These are phyloP conservation scores for Aethionema arabicum DNA, from an alignment of 345 rosid species.

Conservation along the genomic window DNA sequence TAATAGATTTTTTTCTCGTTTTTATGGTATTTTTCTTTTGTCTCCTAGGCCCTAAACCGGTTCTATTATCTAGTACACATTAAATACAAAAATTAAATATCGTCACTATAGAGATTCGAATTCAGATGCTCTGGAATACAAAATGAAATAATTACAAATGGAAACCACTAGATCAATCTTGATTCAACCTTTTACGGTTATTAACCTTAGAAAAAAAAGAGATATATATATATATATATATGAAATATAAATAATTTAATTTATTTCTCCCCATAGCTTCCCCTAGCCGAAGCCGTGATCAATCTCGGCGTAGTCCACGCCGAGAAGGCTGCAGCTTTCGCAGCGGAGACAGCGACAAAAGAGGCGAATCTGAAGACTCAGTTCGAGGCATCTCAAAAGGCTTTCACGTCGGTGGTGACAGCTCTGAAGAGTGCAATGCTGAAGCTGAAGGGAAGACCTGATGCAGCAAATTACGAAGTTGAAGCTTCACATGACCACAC, in stretches of 20 bases:
- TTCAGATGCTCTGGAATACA: too few species aligned
- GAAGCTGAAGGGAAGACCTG: conserved; percentile 30
- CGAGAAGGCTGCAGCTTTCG: conserved; percentile 30
- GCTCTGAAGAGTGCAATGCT: conserved; percentile 24
- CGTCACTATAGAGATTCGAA: too few species aligned
- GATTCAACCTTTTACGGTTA: too few species aligned
- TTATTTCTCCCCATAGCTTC: conserved; percentile 3
- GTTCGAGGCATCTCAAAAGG: conserved; percentile 30
- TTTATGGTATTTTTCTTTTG: too few species aligned
- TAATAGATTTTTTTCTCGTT: too few species aligned
- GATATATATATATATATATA: too few species aligned
- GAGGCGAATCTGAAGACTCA: conserved; percentile 12
- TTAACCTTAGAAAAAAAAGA: too few species aligned
- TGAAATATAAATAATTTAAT: not conserved
- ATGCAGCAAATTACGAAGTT: conserved; percentile 34
- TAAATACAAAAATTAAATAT: too few species aligned
- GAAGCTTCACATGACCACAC: conserved; percentile 16
- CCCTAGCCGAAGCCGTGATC: conserved; percentile 35
- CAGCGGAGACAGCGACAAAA: conserved; percentile 26
- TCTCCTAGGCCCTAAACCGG: too few species aligned
- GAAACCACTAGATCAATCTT: too few species aligned
- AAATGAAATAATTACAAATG: too few species aligned
- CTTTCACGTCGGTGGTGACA: conserved; percentile 19
- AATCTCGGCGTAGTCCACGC: conserved; percentile 24
- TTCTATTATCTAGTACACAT: too few species aligned